phyloP scores from a whole-genome alignment of 2,329 filamentous ascomycete species.

The Fusarium agapanthi region DNA sequence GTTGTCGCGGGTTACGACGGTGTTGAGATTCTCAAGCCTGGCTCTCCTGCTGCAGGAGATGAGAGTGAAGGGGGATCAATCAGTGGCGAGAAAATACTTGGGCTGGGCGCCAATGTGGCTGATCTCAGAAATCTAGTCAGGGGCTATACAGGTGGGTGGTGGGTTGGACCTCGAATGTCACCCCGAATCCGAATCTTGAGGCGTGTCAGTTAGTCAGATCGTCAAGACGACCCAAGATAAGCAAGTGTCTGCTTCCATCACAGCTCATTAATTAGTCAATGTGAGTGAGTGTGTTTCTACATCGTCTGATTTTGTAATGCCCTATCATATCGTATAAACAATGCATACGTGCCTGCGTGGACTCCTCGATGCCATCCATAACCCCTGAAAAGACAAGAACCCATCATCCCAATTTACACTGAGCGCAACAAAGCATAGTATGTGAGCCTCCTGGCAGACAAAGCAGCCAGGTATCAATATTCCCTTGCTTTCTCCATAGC shows the following conservation, averaged over 20 bases:
- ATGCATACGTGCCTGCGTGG: constrained; percentile 25
- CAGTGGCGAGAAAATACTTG: constrained; percentile 49
- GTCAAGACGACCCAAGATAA: neutral
- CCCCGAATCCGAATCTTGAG: constrained; percentile 63
- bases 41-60: constrained; percentile 37
- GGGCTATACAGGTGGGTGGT: constrained; percentile 66
- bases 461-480: constrained; percentile 14
- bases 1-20: constrained; percentile 67
- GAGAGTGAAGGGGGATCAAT: constrained; percentile 11
- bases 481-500: constrained; percentile 27
- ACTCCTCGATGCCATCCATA: constrained; percentile 25
- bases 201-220: constrained; percentile 18
- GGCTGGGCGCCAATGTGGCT: constrained; percentile 54
- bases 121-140: constrained; percentile 54
- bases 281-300: constrained; percentile 1
- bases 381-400: constrained; percentile 13
- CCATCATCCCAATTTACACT: constrained; percentile 12
- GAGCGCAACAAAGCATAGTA: constrained; percentile 16
- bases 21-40: constrained; percentile 65
- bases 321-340: constrained; percentile 30
- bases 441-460: neutral
- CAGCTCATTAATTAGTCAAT: neutral
- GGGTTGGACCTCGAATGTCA: constrained; percentile 69
- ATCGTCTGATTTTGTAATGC: constrained; percentile 23
- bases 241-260: neutral